Base-by-base conservation (phyloP, 441 rosid genomes). In the Pelargonium cotyledonis region DNA sequence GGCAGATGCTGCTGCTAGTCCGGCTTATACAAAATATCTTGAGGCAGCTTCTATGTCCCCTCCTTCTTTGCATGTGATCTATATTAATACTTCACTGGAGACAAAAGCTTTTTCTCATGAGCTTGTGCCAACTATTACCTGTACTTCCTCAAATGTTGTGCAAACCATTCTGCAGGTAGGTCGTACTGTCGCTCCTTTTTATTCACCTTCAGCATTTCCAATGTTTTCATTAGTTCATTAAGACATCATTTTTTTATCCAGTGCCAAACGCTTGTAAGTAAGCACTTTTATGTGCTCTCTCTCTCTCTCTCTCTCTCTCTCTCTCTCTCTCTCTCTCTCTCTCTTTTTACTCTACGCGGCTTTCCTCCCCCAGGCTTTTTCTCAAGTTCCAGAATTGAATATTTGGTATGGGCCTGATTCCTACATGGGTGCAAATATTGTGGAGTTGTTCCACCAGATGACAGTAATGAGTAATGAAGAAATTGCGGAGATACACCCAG, bases 341-440 rank as follows among this genome's bases (percentile, higher is more conserved):
- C 35, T 46, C 51, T 70, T 64, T 14, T 38, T 53, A 23, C 15
- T 62, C n/a, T 19, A 16, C 23, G 31, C 51, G 46, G 38, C 23
- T 38, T 61, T 55, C 55, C n/a, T 38, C 23, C 65, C 16, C 65
- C 82, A 94, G 99, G 96, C 97, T 58, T 92, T 85, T 80, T 66
- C 96, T 65, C 92, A 95, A 82, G 78, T 95, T 77, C 88, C 95
- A 15, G 88, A 89, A 72, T 72, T 95, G 21, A 85, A 75, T 65
- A 73, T 90, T 61, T 92, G 96, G 89, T 94, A 94, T 47, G 99
- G 99, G 70, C 99, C 97, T n/a, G 99, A 94, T 77, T 84, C 97
- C 60, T 92, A 90, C 86, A 92, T 95, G 98, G 99, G 99, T 78
- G 99, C 97, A 44, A 91, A 95, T 79, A 87, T 95, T 72, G 85